phyloP scores from a whole-genome alignment of 2,329 filamentous ascomycete genomes.

The Arthrobotrys pseudoclavata region DNA sequence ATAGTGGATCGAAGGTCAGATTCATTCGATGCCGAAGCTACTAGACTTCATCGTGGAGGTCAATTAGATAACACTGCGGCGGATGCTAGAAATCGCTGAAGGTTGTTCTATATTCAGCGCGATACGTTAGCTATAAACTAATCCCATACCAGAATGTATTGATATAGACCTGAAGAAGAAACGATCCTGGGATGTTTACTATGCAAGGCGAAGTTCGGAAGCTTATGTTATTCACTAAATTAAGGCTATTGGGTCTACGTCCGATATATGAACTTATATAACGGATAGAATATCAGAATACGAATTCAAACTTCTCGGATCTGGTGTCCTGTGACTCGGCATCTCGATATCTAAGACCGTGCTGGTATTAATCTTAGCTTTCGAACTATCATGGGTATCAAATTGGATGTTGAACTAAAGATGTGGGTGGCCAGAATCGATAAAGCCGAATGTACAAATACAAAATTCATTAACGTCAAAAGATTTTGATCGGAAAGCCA shows the following conservation, averaged over 20 bases:
- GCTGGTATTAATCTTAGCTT: not conserved
- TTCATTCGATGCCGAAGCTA: slow-evolving; percentile 3
- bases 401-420: slow-evolving; percentile 10
- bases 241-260: too few relatives aligned
- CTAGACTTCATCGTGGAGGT: not conserved
- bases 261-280: too few relatives aligned
- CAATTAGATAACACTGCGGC: not conserved
- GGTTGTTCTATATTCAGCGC: slow-evolving; percentile 4
- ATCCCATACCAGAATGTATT: too few relatives aligned
- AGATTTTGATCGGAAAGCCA: not conserved
- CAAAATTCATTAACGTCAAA: slow-evolving; percentile 10
- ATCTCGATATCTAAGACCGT: too few relatives aligned
- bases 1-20: not conserved
- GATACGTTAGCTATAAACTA: not conserved
- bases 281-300: too few relatives aligned
- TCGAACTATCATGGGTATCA: slow-evolving; percentile 39
- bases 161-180: too few relatives aligned
- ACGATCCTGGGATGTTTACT: too few relatives aligned
- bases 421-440: not conserved
- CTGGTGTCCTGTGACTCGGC: too few relatives aligned
- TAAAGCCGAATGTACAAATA: slow-evolving; percentile 1
- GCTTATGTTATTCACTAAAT: too few relatives aligned
- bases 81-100: not conserved
- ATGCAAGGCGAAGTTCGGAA: too few relatives aligned
- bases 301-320: too few relatives aligned